Evolutionary conservation across 768 basidiomycete genomes (phyloP).

Genomic region (Crassisporium funariophilum): DNA sequence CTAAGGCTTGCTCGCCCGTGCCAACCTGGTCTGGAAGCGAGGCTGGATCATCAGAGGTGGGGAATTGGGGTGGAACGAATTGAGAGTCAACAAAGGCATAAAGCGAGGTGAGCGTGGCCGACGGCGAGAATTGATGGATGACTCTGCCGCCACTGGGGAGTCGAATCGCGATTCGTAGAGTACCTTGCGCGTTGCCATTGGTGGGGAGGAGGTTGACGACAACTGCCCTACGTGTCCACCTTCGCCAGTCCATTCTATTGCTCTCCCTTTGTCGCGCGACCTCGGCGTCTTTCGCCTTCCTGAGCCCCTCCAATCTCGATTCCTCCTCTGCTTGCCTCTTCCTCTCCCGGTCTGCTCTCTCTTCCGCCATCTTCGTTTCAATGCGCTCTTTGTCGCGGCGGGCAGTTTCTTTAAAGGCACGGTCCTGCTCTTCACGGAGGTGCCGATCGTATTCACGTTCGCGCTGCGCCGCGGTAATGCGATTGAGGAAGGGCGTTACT

Average conservation of each 20-base stretch:
- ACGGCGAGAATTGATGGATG: constrained; percentile 54
- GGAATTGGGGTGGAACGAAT: constrained; percentile 45
- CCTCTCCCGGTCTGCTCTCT: constrained; percentile 35
- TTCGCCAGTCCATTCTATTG: constrained; percentile 53
- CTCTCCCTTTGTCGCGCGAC: constrained; percentile 24
- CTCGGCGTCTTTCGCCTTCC: constrained; percentile 21
- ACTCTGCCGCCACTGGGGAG: constrained; percentile 58
- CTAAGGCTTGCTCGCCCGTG: constrained; percentile 34
- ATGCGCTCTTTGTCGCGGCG: constrained; percentile 71
- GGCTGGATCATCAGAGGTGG: constrained; percentile 42
- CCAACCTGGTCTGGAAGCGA: constrained; percentile 41
- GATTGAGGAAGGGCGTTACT: constrained; percentile 70
- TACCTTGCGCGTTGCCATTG: constrained; percentile 20
- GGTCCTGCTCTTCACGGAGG: constrained; percentile 80
- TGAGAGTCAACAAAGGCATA: constrained; percentile 76
- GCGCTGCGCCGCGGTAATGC: constrained; percentile 54
- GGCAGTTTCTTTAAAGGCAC: constrained; percentile 69
- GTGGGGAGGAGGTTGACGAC: constrained; percentile 30
- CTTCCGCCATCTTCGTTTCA: constrained; percentile 50
- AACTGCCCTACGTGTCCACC: constrained; percentile 57
- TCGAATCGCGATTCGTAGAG: constrained; percentile 53
- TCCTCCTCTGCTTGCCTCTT: constrained; percentile 36
- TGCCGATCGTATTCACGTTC: constrained; percentile 55
- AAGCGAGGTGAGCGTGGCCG: constrained; percentile 58
- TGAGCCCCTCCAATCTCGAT: constrained; percentile 19